Evolutionary conservation across 805 yeast genomes (phyloP), one percentile per base, ranked within the genome.

Genomic region (Brettanomyces sp.): DNA sequence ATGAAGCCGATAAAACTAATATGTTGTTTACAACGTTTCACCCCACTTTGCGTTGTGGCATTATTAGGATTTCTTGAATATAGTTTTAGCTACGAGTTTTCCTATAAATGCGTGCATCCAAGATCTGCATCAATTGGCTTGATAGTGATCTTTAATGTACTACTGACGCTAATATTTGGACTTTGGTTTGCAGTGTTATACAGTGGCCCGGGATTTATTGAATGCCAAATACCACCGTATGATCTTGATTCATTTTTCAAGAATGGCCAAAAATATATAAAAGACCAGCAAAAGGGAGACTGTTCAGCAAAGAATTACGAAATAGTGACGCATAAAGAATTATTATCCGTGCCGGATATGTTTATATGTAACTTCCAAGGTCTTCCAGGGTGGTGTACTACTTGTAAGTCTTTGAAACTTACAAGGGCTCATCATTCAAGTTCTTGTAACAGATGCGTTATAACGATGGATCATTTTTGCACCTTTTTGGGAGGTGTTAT

Each of bases 381-480:
- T 0, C 77, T 73, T 51, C 95, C 96, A 0, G 67, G 68, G 25
- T 90, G 85, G 80, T 88, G 96, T 56, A 63, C 82, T 1, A 60
- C 65, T 9, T 86, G 96, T 58, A 67, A 74, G 42, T 72, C 82
- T 4, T 62, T 85, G 30, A 87, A 85, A 56, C 70, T 81, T 1
- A 74, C 77, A 24, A 68, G 96, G 44, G 61, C 85, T 0, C 91
- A 79, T 52, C 96, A 86, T 57, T 81, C 89, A 36, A 68, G 74
- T 3, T 69, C 73, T 42, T 44, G 65, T 44, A 72, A 70, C 2
- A 56, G 62, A 23, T 87, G 95, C 57, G 78, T 89, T 0, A 79
- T 85, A 0, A 70, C 74, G 47, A 83, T 85, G 69, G 98, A 90
- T 62, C 98, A 90, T 60, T 82, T 72, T 56, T 90, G 98, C 59